Conservation (phyloP, 164 flowering plant genomes). For the Aristolochia californica region DNA sequence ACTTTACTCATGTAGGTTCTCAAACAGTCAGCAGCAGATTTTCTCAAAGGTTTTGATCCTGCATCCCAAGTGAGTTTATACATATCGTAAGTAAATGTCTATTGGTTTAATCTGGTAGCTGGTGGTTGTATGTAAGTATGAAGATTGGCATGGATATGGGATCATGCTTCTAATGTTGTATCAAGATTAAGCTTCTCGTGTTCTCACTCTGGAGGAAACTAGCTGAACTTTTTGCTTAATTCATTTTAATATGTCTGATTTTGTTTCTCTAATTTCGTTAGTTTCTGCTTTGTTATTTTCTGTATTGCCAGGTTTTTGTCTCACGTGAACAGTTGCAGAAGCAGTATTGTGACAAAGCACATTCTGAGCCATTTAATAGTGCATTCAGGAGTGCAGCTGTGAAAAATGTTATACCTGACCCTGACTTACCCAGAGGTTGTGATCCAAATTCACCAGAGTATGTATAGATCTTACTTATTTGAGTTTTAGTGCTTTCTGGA, state of each 20-base stretch:
- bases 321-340: slow-evolving; percentile 61
- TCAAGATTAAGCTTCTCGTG: too few species aligned
- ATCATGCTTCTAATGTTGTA: too few species aligned
- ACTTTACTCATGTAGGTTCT: slow-evolving; percentile 37
- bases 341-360: slow-evolving; percentile 39
- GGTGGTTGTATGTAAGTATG: too few species aligned
- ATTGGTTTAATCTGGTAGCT: neutral
- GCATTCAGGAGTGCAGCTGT: slow-evolving; percentile 36
- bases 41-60: slow-evolving; percentile 60
- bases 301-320: slow-evolving; percentile 33
- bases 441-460: slow-evolving; percentile 76
- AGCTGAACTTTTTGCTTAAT: neutral
- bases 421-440: slow-evolving; percentile 71
- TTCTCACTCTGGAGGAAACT: neutral
- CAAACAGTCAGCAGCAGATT: slow-evolving; percentile 54
- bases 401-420: slow-evolving; percentile 64
- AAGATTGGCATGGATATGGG: too few species aligned
- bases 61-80: slow-evolving; percentile 58
- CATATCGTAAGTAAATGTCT: neutral
- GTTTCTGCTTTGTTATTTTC: slow-evolving; percentile 2
- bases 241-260: neutral
- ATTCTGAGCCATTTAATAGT: slow-evolving; percentile 34
- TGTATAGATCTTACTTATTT: slow-evolving; percentile 9
- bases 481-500: neutral
- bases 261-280: neutral